A percentile compares a stretch with the other conserved stretches of the same genome.
phyloP scores from a whole-genome alignment of 2,329 filamentous ascomycete genomes.

The Colletotrichum shisoi region DNA sequence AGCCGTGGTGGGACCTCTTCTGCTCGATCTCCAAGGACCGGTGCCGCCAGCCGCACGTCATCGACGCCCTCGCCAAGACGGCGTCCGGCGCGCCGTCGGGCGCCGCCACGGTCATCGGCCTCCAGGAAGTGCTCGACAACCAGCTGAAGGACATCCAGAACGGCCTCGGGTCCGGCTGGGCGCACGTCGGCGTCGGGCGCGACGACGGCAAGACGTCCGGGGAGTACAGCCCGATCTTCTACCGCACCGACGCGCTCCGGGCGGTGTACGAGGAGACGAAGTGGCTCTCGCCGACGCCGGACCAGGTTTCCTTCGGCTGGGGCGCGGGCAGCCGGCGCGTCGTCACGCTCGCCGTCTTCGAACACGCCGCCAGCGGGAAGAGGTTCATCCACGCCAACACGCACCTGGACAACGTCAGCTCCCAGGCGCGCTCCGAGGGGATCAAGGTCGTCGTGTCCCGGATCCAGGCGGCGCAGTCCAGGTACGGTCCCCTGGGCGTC shows the following conservation, averaged over 20 bases:
- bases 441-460: constrained; percentile 54
- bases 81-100: constrained; percentile 55
- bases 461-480: constrained; percentile 44
- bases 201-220: constrained; percentile 65
- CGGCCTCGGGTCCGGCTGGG: constrained; percentile 58
- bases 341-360: constrained; percentile 58
- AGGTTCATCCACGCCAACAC: constrained; percentile 59
- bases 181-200: constrained; percentile 61
- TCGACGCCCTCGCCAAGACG: constrained; percentile 64
- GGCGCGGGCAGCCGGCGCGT: constrained; percentile 55
- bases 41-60: constrained; percentile 59
- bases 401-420: constrained; percentile 61
- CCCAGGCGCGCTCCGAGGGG: constrained; percentile 52
- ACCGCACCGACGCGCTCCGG: constrained; percentile 61
- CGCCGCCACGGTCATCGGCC: constrained; percentile 63
- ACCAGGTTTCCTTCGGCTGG: constrained; percentile 67
- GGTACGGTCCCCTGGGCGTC: constrained; percentile 46
- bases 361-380: constrained; percentile 51
- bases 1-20: constrained; percentile 60
- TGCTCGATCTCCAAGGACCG: constrained; percentile 47
- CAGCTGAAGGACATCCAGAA: constrained; percentile 68
- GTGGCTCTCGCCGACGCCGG: constrained; percentile 70
- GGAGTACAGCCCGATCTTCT: constrained; percentile 73
- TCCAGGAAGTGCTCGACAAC: constrained; percentile 72
- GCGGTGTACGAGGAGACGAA: constrained; percentile 61